Percentiles rank a stretch among this genome's conserved stretches.
These are phyloP conservation scores for Rauvolfia tetraphylla DNA, from an alignment of 257 asterid species.

Conservation along the genomic window DNA sequence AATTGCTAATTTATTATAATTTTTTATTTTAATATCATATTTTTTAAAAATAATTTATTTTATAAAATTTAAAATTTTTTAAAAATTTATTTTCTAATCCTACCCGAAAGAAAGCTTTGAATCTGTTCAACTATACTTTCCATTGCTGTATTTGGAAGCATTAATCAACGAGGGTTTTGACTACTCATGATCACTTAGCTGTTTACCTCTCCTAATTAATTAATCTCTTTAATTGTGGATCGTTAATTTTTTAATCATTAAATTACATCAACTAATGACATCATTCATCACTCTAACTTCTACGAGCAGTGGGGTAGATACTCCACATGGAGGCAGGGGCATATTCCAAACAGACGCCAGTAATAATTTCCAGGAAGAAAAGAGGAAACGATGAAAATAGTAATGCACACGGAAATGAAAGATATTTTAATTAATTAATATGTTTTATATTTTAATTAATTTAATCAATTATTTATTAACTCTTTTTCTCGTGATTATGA, in stretches of 20 bases:
- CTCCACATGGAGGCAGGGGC: neutral
- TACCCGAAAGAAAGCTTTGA: no score
- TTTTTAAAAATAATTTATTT: no score
- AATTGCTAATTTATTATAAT: no score
- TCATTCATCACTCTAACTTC: neutral
- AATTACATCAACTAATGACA: neutral
- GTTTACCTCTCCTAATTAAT: neutral
- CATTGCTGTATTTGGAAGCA: neutral
- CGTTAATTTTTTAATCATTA: constrained; percentile 3
- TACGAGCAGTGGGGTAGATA: neutral
- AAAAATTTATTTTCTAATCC: no score
- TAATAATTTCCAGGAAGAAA: neutral
- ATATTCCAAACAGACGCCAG: constrained; percentile 4
- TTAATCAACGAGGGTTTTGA: neutral
- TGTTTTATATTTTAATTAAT: neutral
- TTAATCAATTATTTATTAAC: neutral
- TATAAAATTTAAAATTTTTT: no score
- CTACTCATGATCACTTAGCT: neutral
- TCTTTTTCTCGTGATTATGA: neutral
- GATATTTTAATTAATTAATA: neutral
- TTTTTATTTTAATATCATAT: no score
- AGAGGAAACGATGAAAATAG: no score
- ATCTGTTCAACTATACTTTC: neutral
- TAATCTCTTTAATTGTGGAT: constrained; percentile 8
- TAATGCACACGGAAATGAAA: neutral